Evolutionary conservation across 441 rosid genomes (phyloP), one percentile per base, ranked within the genome.

Genomic region (Brassica balearica): DNA sequence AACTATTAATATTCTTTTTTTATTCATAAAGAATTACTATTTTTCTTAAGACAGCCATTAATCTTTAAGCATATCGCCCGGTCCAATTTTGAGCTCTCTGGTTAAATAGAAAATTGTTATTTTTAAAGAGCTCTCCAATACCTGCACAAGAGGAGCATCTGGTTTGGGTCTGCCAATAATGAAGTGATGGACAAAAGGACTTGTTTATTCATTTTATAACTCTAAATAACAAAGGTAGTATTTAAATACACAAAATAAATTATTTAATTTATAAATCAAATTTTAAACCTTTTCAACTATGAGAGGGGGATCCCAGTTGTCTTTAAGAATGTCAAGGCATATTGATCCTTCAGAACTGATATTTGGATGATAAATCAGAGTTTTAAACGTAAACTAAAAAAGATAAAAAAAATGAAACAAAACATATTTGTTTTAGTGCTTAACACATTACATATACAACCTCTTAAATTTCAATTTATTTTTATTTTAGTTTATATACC

Each of bases 271-370:
- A 51, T 19, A 17, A 11, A 34, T 56, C 1, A 6, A 36, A 2
- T 23, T 34, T 9, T 8, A n/a, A 59, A 71, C 75, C 19, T 59
- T 59, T 60, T 71, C 67, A 23, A 71, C 36, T 0, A 67, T 71
- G 51, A 71, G 75, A 59, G 59, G 5, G 2, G 58, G 75, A 41
- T 4, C 41, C 75, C 75, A 71, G 5, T 71, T 60, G 5, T 38
- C 46, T 22, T 71, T 71, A 41, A 71, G 75, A 41, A 71, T 71
- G 55, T 71, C 75, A 60, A 71, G 36, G 20, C 68, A 71, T 12
- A 71, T 71, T 5, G 75, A 71, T 7, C 75, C 75, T 32, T 36
- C 2, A 12, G 2, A 0, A 20, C 41, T 22, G n/a, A 71, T 60
- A n/a, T 70, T 70, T 11, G 74, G 74, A 55, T 70, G 65, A 1